Evolutionary conservation across 352 stramenopile species (phyloP).

Genomic region (Phytophthora chlamydospora): DNA sequence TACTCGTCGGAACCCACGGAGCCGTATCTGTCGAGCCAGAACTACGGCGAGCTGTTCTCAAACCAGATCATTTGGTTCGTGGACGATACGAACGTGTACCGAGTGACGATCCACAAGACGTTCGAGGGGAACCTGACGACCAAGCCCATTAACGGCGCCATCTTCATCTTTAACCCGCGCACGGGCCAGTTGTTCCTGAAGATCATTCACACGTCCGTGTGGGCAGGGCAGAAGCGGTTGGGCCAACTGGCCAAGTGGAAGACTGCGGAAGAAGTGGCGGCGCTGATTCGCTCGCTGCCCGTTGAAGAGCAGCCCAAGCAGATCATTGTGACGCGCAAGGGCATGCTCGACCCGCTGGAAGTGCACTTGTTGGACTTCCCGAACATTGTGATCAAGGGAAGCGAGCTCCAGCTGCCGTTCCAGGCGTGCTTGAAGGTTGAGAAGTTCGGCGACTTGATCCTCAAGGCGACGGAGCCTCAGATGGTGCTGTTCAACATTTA

Average conservation of each 20-base stretch:
- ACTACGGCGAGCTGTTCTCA: constrained; percentile 99
- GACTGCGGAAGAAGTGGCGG: constrained; percentile 99
- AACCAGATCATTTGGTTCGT: constrained; percentile 99
- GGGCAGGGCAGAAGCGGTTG: constrained; percentile 99
- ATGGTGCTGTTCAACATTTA: constrained; percentile 99
- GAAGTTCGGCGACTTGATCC: constrained; percentile 99
- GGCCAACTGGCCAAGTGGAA: constrained; percentile 99
- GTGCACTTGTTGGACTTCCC: constrained; percentile 99
- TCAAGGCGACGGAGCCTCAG: constrained; percentile 99
- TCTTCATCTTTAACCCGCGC: constrained; percentile 99
- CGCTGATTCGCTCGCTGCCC: constrained; percentile 98
- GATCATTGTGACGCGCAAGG: constrained; percentile 99
- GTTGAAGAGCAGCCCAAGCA: constrained; percentile 99
- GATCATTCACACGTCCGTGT: constrained; percentile 99
- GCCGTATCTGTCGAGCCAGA: constrained; percentile 99
- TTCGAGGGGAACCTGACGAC: constrained; percentile 99
- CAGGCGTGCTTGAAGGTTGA: constrained; percentile 99
- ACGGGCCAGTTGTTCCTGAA: constrained; percentile 99
- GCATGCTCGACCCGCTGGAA: constrained; percentile 99
- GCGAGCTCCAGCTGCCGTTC: constrained; percentile 99
- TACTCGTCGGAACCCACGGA: constrained; percentile 99
- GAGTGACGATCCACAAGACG: constrained; percentile 99
- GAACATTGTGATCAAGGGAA: constrained; percentile 99
- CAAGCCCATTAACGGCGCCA: constrained; percentile 99
- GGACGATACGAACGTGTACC: constrained; percentile 99